phyloP scores from a whole-genome alignment of 2,329 filamentous ascomycete genomes.

The Lasiodiplodia citricola region DNA sequence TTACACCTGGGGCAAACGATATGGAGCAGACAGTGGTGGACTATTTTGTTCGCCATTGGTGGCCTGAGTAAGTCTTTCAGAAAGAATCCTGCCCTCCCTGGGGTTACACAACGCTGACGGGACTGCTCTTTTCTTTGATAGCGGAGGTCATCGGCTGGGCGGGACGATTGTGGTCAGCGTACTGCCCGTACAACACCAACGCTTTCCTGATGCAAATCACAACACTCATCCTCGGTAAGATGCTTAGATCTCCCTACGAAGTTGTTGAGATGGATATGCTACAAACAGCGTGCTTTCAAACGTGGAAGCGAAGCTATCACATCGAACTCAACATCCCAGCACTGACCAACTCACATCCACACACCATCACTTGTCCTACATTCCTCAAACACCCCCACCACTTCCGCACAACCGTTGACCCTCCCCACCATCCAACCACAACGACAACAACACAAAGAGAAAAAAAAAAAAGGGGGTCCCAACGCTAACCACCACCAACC shows the following conservation, averaged over 20 bases:
- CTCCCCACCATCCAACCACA: too few relatives aligned
- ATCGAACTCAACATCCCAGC: too few relatives aligned
- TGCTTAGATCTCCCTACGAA: too few relatives aligned
- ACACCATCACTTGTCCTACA: too few relatives aligned
- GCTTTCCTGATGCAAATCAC: slow-evolving; percentile 60
- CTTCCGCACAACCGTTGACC: too few relatives aligned
- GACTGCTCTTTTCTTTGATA: slow-evolving; percentile 23
- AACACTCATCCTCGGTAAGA: slow-evolving; percentile 46
- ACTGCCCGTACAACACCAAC: slow-evolving; percentile 56
- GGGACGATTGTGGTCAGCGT: slow-evolving; percentile 54
- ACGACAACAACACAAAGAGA: too few relatives aligned
- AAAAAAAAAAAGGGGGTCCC: too few relatives aligned
- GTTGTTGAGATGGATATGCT: neutral
- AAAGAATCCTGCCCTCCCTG: neutral
- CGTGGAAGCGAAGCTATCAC: neutral
- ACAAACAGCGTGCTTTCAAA: neutral
- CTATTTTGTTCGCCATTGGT: slow-evolving; percentile 26
- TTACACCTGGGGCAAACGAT: neutral
- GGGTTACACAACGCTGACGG: neutral
- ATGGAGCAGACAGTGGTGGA: slow-evolving; percentile 14
- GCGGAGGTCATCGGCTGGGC: slow-evolving; percentile 57
- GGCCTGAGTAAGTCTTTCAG: slow-evolving; percentile 26
- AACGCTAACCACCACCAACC: neutral
- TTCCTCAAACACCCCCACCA: too few relatives aligned
- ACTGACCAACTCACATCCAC: too few relatives aligned